These are phyloP conservation scores for Microcera coccophila DNA, from an alignment of 2,329 filamentous ascomycete genomes.

Conservation along the genomic window DNA sequence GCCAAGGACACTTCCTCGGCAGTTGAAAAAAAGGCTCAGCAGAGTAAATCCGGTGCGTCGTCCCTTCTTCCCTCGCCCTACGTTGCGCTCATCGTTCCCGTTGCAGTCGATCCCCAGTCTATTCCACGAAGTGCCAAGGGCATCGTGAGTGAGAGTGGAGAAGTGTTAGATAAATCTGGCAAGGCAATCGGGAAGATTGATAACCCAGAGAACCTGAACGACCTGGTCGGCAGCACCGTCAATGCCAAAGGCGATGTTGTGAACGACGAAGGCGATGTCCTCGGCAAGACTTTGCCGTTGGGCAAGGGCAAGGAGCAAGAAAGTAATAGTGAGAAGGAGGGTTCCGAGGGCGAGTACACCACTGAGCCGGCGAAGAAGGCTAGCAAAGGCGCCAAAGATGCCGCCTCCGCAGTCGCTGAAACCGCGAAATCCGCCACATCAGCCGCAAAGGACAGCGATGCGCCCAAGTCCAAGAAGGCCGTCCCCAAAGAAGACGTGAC, in stretches of 20 bases:
- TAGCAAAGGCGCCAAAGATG: conserved; percentile 18
- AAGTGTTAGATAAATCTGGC: conserved; percentile 43
- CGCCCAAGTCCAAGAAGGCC: background rate
- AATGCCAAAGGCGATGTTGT: conserved; percentile 35
- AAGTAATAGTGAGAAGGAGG: conserved; percentile 18
- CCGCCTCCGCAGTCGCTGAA: conserved; percentile 22
- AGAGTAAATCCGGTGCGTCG: conserved; percentile 32
- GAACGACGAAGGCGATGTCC: conserved; percentile 37
- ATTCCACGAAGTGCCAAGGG: conserved; percentile 38
- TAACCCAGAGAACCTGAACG: conserved; percentile 37
- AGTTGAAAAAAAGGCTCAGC: conserved; percentile 18
- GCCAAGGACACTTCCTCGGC: conserved; percentile 23
- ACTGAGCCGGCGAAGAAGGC: conserved; percentile 34
- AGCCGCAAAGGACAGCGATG: conserved; percentile 13
- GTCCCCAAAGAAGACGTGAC: background rate
- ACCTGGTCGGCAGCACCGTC: conserved; percentile 41
- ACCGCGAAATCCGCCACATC: conserved; percentile 27
- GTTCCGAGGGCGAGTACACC: conserved; percentile 36
- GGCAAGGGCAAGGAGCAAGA: conserved; percentile 22
- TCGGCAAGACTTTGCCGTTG: conserved; percentile 38
- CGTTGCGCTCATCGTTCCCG: conserved; percentile 24
- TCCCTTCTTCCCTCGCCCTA: conserved; percentile 16
- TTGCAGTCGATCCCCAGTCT: conserved; percentile 28
- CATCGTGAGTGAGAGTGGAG: conserved; percentile 42
- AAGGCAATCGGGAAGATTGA: conserved; percentile 42